phyloP scores from a whole-genome alignment of 1,139 yeast species.

The Yamadazyma diddensiae region DNA sequence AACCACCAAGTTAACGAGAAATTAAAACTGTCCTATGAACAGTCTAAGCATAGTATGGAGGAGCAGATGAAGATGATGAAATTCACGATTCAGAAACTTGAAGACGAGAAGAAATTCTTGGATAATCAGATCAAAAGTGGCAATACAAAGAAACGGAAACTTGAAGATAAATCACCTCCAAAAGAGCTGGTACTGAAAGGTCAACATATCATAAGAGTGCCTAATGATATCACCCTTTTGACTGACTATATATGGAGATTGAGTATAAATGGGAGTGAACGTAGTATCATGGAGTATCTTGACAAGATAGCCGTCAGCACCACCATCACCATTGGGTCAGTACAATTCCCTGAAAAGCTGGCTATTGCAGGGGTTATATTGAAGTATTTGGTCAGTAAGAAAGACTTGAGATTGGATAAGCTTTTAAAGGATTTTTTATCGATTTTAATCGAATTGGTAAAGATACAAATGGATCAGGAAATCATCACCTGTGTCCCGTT shows the following conservation, averaged over 20 bases:
- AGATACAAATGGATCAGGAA: conserved; percentile 21
- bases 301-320: conserved; percentile 42
- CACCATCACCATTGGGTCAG: conserved; percentile 21
- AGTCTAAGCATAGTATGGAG: conserved; percentile 31
- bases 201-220: conserved; percentile 21
- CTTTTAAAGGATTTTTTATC: conserved; percentile 39
- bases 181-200: not conserved
- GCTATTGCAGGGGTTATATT: conserved; percentile 32
- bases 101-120: conserved; percentile 71
- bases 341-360: conserved; percentile 26
- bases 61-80: conserved; percentile 41
- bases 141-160: conserved; percentile 17
- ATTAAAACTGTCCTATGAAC: conserved; percentile 33
- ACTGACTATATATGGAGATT: conserved; percentile 37
- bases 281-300: conserved; percentile 49
- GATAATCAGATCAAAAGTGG: conserved; percentile 36
- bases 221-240: conserved; percentile 34
- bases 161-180: conserved; percentile 2
- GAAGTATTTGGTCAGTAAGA: conserved; percentile 39
- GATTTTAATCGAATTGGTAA: conserved; percentile 35
- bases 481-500: conserved; percentile 49
- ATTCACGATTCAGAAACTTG: conserved; percentile 50
- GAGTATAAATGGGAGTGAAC: conserved; percentile 47
- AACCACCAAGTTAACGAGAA: conserved; percentile 44
- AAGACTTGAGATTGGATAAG: conserved; percentile 42